These are phyloP conservation scores for Magnaporthiopsis rhizophila DNA, from an alignment of 2,329 filamentous ascomycete species.

Conservation along the genomic window DNA sequence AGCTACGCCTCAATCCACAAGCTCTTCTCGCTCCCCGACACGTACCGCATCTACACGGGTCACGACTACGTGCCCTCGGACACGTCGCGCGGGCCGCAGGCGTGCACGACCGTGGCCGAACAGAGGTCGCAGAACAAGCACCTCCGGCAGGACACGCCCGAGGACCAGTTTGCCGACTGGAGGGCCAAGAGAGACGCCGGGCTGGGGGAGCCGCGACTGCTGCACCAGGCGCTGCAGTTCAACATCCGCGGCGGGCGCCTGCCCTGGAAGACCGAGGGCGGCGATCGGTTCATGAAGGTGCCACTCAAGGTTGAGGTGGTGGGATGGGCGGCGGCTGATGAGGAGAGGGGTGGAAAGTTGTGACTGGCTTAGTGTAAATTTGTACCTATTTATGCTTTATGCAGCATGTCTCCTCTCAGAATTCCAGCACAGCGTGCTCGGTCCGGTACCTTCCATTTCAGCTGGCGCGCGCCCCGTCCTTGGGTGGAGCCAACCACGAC, in stretches of 20 bases:
- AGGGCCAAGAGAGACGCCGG: conserved; percentile 33
- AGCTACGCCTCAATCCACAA: conserved; percentile 31
- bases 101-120: conserved; percentile 36
- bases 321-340: background rate
- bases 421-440: too few species aligned
- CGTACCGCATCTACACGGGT: conserved; percentile 43
- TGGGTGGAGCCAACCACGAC: background rate
- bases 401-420: background rate
- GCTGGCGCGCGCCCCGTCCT: too few species aligned
- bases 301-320: conserved; percentile 20
- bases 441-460: too few species aligned
- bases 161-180: conserved; percentile 36
- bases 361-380: background rate
- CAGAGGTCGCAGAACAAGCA: conserved; percentile 41
- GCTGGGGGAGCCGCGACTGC: conserved; percentile 35
- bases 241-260: conserved; percentile 42
- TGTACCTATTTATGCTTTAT: background rate
- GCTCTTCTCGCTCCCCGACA: conserved; percentile 32
- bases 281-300: conserved; percentile 27
- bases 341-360: background rate
- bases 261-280: conserved; percentile 23
- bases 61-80: conserved; percentile 42
- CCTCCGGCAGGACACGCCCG: conserved; percentile 29
- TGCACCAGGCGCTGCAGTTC: conserved; percentile 43
- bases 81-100: conserved; percentile 20